Conservation (phyloP, 2,329 filamentous ascomycete genomes). For the Fusarium sp. region DNA sequence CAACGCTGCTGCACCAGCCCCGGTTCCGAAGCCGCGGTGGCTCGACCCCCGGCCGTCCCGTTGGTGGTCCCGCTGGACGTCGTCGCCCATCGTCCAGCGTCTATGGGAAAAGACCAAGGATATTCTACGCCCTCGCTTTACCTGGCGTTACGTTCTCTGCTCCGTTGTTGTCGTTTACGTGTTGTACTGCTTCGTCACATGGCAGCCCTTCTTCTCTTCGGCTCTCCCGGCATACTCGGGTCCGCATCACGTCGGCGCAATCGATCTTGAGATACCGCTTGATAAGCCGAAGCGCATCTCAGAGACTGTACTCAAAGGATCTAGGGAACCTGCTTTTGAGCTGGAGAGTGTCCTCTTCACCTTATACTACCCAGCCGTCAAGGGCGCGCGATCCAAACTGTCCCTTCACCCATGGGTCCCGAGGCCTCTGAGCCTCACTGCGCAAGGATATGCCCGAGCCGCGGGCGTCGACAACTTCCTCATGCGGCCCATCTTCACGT, state of each 20-base stretch:
- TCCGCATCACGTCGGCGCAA: constrained; percentile 57
- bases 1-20: neutral
- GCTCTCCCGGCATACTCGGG: constrained; percentile 60
- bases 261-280: constrained; percentile 61
- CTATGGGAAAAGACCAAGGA: constrained; percentile 18
- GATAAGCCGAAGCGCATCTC: constrained; percentile 48
- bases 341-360: constrained; percentile 63
- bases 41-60: constrained; percentile 32
- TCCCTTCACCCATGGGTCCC: constrained; percentile 60
- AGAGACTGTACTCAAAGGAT: constrained; percentile 50
- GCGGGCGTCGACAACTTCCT: constrained; percentile 59
- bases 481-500: constrained; percentile 57
- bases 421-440: constrained; percentile 57
- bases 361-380: constrained; percentile 60
- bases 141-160: constrained; percentile 51
- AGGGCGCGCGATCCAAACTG: constrained; percentile 41
- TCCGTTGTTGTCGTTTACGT: constrained; percentile 50
- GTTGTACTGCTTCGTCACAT: constrained; percentile 55
- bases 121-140: constrained; percentile 49
- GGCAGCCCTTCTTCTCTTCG: constrained; percentile 58
- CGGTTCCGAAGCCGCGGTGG: constrained; percentile 39
- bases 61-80: constrained; percentile 21
- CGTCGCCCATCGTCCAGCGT: constrained; percentile 24
- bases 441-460: constrained; percentile 60
- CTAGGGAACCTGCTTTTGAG: constrained; percentile 56